Base-by-base conservation (phyloP, 2,329 filamentous ascomycete species). In the Graphilbum fragrans region DNA sequence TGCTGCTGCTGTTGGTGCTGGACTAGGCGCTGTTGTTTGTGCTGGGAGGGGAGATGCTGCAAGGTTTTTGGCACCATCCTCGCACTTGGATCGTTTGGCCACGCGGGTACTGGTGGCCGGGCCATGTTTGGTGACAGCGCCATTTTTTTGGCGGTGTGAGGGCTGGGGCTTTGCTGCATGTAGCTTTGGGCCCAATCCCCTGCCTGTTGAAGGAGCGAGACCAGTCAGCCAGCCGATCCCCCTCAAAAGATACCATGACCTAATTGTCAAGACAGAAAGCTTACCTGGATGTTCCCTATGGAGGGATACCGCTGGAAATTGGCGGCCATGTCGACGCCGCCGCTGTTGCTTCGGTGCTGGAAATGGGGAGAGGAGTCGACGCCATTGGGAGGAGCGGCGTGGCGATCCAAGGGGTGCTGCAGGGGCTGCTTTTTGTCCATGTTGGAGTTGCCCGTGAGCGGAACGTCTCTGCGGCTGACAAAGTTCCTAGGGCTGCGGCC, bases 401-500 rank as follows among this genome's bases (percentile, higher is more conserved):
- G 41, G 8, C 35, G 36, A n/a, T 38, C 29, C 8, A n/a, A 21
- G 14, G 37, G 37, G 1, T 25, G 23, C 6, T 45, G 45, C 21
- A 50, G 49, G 3, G 49, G 45, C 23, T 49, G 49, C 45, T 63
- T 64, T 54, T 66, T 70, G 18, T 72, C 69, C 6, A 62, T 20
- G 27, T 19, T 34, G 14, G 14, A 20, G 31, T 12, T 25, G 20
- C 46, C 62, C 1, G 78, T 82, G 38, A 94, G 65, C 1, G 85
- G 83, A 39, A 90, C 75, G 54, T 94, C 86, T 56, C 92, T 93
- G 45, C 85, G 75, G 41, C 84, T 87, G 54, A 94, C 87, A 58
- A 96, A 96, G 55, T 96, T 96, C 42, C 90, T 74, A 1, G 90
- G 90, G 56, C 87, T 95, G 44, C 90, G 77, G 27, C 90, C 90